Conservation (phyloP, 2,329 filamentous ascomycete species). For the Ceratocystiopsis minuta region DNA sequence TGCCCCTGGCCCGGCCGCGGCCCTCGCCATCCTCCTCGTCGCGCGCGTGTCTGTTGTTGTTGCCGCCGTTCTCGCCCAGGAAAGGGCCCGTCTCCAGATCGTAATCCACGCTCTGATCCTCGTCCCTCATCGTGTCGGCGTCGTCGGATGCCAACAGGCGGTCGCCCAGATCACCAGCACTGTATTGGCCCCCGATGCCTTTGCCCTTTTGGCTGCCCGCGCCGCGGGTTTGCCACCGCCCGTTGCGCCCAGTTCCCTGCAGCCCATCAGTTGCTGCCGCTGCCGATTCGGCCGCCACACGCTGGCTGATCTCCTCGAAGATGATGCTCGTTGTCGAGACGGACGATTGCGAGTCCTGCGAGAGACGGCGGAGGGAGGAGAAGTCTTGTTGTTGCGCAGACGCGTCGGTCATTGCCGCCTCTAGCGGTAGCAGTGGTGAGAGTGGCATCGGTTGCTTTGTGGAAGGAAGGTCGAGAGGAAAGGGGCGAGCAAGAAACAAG, state of each 20-base stretch:
- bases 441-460: background rate
- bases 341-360: conserved; percentile 40
- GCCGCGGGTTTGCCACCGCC: conserved; percentile 3
- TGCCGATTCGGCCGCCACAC: conserved; percentile 14
- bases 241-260: conserved; percentile 4
- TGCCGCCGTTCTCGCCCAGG: conserved; percentile 16
- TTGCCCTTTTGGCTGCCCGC: background rate
- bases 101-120: conserved; percentile 16
- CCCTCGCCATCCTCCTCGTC: conserved; percentile 9
- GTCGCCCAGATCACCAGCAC: conserved; percentile 10
- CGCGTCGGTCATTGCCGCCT: conserved; percentile 1
- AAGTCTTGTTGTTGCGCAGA: no score
- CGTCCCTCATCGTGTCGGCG: conserved; percentile 27
- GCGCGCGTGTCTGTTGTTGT: background rate
- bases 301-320: conserved; percentile 56
- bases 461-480: background rate
- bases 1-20: conserved; percentile 6
- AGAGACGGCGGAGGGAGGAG: no score
- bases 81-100: conserved; percentile 37
- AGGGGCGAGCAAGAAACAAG: background rate
- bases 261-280: background rate
- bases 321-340: conserved; percentile 72
- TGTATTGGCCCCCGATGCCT: conserved; percentile 3
- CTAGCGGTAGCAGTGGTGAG: conserved; percentile 3
- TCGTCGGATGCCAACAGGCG: conserved; percentile 23